phyloP scores from a whole-genome alignment of 2,329 filamentous ascomycete species.

The Colletotrichum cordylinicola region DNA sequence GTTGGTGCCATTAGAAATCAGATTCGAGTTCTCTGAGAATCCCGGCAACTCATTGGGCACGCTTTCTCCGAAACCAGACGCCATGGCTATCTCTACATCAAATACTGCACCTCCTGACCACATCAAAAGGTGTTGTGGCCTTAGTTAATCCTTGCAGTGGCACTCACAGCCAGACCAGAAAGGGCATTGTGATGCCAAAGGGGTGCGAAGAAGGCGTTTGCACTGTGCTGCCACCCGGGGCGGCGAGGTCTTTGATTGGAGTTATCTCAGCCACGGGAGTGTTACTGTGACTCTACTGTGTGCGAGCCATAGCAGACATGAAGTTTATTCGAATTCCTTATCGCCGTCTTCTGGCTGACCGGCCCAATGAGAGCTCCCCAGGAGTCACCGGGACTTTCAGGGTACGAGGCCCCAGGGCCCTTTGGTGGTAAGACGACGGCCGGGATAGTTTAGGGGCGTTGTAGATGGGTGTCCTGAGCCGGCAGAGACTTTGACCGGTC shows the following conservation, averaged over 20 bases:
- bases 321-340: neutral
- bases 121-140: neutral
- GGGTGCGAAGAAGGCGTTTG: neutral
- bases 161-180: neutral
- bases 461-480: neutral
- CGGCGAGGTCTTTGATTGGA: neutral
- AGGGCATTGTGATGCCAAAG: neutral
- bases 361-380: neutral
- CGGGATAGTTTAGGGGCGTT: neutral
- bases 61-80: neutral
- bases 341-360: neutral
- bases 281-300: neutral
- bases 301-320: neutral
- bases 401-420: neutral
- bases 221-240: neutral
- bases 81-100: neutral
- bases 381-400: neutral
- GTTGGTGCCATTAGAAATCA: neutral
- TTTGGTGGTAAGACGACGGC: neutral
- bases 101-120: neutral
- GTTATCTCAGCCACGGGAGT: neutral
- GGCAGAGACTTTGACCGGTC: neutral
- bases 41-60: neutral
- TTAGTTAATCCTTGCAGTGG: neutral
- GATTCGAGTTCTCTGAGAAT: neutral